phyloP scores from a whole-genome alignment of 805 yeast genomes.

The Saccharomycopsis sp. region DNA sequence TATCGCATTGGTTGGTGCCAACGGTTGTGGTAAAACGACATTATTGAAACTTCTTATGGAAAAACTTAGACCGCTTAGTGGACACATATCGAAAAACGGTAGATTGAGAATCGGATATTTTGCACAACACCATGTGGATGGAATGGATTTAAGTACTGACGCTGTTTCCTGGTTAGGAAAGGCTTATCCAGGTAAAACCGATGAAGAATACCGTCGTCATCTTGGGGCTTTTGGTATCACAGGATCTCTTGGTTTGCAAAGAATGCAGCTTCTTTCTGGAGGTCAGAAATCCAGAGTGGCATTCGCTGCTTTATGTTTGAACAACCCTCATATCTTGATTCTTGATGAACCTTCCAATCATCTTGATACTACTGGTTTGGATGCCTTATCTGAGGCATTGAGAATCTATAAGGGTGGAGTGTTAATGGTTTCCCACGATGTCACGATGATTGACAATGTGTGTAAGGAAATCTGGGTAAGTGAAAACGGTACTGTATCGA shows the following conservation, averaged over 20 bases:
- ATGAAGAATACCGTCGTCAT: conserved; percentile 95
- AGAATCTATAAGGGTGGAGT: conserved; percentile 90
- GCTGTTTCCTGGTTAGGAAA: conserved; percentile 95
- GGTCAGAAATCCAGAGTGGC: conserved; percentile 99
- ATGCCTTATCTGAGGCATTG: conserved; percentile 88
- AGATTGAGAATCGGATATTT: conserved; percentile 91
- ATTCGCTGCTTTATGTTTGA: conserved; percentile 88
- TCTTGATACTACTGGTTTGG: conserved; percentile 96
- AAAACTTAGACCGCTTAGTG: conserved; percentile 63
- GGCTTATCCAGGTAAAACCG: conserved; percentile 86
- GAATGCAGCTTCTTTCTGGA: conserved; percentile 85
- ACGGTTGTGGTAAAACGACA: conserved; percentile 99
- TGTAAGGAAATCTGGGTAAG: conserved; percentile 96
- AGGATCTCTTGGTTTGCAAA: conserved; percentile 87
- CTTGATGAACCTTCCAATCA: conserved; percentile 98
- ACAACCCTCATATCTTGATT: conserved; percentile 84
- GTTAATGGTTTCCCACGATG: conserved; percentile 97
- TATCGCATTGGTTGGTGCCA: conserved; percentile 96
- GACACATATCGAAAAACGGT: conserved; percentile 73
- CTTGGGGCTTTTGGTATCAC: conserved; percentile 96
- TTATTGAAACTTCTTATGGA: conserved; percentile 82
- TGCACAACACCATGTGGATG: conserved; percentile 97
- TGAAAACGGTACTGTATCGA: conserved; percentile 73
- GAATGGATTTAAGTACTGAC: conserved; percentile 79
- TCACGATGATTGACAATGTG: conserved; percentile 77